Conservation (phyloP, 176 grass and related monocot genomes). For the Phoenix roebelenii region DNA sequence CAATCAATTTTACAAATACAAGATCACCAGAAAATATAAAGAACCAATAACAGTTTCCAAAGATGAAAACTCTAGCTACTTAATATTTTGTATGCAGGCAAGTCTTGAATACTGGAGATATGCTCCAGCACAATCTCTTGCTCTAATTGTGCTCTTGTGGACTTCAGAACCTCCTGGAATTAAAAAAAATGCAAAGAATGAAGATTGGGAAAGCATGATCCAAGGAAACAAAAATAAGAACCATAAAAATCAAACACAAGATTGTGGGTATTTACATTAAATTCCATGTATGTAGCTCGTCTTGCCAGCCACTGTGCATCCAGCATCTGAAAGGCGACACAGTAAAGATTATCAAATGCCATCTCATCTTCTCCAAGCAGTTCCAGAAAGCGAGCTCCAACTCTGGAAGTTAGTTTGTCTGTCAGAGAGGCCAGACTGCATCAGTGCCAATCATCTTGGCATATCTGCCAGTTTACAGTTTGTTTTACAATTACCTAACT, state of each 20-base stretch:
- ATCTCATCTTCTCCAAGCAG: conserved; percentile 55
- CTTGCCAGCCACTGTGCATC: conserved; percentile 68
- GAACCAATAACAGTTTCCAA: no score
- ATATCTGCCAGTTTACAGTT: no score
- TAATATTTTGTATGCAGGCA: conserved; percentile 19
- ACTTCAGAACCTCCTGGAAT: conserved; percentile 22
- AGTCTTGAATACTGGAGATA: conserved; percentile 7
- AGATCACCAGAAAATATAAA: no score
- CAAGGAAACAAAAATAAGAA: conserved; percentile 11
- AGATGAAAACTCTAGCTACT: no score
- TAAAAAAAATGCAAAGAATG: not conserved
- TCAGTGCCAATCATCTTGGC: no score
- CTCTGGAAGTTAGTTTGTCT: conserved; percentile 52
- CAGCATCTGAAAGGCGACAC: conserved; percentile 60
- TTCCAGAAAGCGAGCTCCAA: conserved; percentile 45
- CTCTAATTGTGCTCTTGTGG: conserved; percentile 11
- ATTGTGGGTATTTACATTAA: conserved; percentile 41
- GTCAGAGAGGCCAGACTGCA: not conserved
- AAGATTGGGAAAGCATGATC: conserved; percentile 17
- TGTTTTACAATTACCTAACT: conserved; percentile 39
- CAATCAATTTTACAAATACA: no score
- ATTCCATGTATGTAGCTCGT: conserved; percentile 81
- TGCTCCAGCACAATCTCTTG: conserved; percentile 3
- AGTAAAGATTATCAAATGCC: conserved; percentile 83
- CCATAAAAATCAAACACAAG: not conserved